phyloP scores from a whole-genome alignment of 1,284 basidiomycete species.

The Ganoderma multipileum region DNA sequence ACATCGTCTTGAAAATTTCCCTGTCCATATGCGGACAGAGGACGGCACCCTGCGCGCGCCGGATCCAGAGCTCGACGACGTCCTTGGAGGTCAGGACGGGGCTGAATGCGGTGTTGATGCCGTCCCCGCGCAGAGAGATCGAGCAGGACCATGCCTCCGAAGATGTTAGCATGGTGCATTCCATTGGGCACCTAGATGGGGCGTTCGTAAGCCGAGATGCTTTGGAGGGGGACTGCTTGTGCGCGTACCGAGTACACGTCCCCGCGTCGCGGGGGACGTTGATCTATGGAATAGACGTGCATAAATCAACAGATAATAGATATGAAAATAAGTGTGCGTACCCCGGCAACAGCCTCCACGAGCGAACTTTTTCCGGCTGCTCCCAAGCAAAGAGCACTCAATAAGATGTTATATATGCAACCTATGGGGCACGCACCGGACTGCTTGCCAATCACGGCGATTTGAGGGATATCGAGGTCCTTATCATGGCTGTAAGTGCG shows the following conservation, averaged over 20 bases:
- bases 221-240: not conserved
- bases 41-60: slow-evolving; percentile 41
- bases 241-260: slow-evolving; percentile 60
- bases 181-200: slow-evolving; percentile 35
- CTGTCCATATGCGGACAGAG: slow-evolving; percentile 32
- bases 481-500: slow-evolving; percentile 21
- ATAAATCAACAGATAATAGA: not conserved
- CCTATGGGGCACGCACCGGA: slow-evolving; percentile 38
- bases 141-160: slow-evolving; percentile 39
- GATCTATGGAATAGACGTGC: slow-evolving; percentile 46
- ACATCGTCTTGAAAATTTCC: slow-evolving; percentile 27
- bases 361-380: slow-evolving; percentile 50
- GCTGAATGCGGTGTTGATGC: slow-evolving; percentile 30
- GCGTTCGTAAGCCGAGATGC: not conserved
- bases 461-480: slow-evolving; percentile 30
- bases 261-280: slow-evolving; percentile 64
- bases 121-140: slow-evolving; percentile 36
- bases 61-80: slow-evolving; percentile 40
- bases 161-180: slow-evolving; percentile 30
- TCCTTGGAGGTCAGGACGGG: slow-evolving; percentile 23
- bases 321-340: slow-evolving; percentile 38
- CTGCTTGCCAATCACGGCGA: slow-evolving; percentile 37
- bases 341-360: slow-evolving; percentile 64
- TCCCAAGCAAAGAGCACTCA: not conserved
- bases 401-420: not conserved